Evolutionary conservation across 1,139 yeast genomes (phyloP), one percentile per base, ranked within the genome.

Genomic region (Wickerhamomyces sp.): DNA sequence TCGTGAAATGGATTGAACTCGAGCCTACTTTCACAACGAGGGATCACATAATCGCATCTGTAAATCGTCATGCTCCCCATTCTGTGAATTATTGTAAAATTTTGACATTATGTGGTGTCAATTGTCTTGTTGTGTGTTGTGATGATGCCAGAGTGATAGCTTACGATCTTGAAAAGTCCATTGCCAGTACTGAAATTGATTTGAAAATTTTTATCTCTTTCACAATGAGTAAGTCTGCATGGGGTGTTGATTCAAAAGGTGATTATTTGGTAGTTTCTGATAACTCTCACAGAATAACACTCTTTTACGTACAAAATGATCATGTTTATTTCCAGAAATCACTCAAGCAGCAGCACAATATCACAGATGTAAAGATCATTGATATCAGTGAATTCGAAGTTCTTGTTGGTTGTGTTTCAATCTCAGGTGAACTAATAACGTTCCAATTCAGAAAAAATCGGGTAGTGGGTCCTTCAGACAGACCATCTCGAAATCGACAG

Each of bases 221-320:
- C 6, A 60, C 61, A 23, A 44, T 68, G 37, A 61, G 60, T 22
- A 56, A 72, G 2, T 77, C 86, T 1, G 74, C 71, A 0, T 82
- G 91, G 91, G 88, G 88, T 0, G 51, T 78, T 16, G 85, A 76
- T 46, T 56, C 55, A 17, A 42, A 63, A 47, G 68, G 61, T 33
- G 55, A 67, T 38, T 42, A 74, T 17, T 42, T 81, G 10, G 75
- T 64, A 0, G 64, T 72, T 0, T 72, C 86, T 0, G 87, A 79
- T 45, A 82, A 82, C 51, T 65, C 76, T 2, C 74, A 68, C 38
- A 57, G 61, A 13, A 55, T 76, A 2, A 60, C 72, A 0, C 40
- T 77, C 4, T 64, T 72, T 38, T 60, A 65, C 21, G 7, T 19
- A 39, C 60, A 61, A 18, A 38, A 58, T 32, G 42, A 40, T 2